Evolutionary conservation across 129 eudicot genomes (phyloP).

Genomic region (Heracleum sosnowskyi): DNA sequence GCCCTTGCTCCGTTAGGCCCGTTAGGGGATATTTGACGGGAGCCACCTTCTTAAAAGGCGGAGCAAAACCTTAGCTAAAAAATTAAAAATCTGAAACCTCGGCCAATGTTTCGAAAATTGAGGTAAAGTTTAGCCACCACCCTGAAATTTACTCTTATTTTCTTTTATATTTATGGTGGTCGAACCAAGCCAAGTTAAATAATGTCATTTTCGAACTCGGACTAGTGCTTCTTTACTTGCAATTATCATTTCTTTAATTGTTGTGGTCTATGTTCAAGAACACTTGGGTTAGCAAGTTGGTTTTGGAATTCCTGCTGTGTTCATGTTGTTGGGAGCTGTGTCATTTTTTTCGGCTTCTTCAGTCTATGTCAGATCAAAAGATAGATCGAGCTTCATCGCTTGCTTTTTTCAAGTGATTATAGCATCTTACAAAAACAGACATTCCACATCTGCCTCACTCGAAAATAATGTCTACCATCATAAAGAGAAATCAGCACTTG

Average conservation of each 20-base stretch:
- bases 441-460: not conserved
- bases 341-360: constrained; percentile 12
- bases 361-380: not conserved
- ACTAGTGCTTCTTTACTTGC: constrained; percentile 13
- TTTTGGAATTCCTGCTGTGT: constrained; percentile 28
- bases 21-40: too few species aligned
- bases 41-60: too few species aligned
- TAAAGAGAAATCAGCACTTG: constrained; percentile 8
- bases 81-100: too few species aligned
- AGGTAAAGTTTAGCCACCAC: too few species aligned
- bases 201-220: too few species aligned
- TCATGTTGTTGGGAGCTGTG: constrained; percentile 9
- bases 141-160: too few species aligned
- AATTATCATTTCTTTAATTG: not conserved
- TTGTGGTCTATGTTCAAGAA: not conserved
- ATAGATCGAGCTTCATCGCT: constrained; percentile 14
- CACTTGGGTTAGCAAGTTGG: constrained; percentile 32
- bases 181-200: too few species aligned
- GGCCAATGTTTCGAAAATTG: too few species aligned
- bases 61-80: too few species aligned
- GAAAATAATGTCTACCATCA: not conserved
- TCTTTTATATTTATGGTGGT: too few species aligned
- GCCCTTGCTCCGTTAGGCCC: too few species aligned
- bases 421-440: constrained; percentile 30
- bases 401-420: constrained; percentile 29